Conservation (phyloP, 768 basidiomycete genomes). For the Filobasidium floriforme region DNA sequence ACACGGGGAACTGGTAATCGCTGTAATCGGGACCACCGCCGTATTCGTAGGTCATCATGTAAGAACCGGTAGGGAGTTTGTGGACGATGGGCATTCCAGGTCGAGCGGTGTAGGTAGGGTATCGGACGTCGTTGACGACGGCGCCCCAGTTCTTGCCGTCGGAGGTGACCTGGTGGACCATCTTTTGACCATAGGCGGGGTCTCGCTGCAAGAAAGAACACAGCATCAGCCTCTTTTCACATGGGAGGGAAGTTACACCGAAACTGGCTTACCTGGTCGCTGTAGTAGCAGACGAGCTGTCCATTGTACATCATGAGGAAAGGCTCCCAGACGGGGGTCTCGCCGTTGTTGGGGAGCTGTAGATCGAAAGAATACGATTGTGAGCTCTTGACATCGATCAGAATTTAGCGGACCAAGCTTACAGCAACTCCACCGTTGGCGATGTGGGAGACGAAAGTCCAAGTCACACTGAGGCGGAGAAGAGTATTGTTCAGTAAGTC, state of each 20-base stretch:
- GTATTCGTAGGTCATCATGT: constrained; percentile 29
- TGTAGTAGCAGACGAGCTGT: constrained; percentile 29
- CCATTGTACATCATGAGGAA: constrained; percentile 26
- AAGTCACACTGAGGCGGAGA: constrained; percentile 13
- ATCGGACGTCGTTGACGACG: constrained; percentile 23
- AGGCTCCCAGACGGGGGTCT: constrained; percentile 30
- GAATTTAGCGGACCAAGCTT: not conserved
- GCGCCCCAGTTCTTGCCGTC: constrained; percentile 25
- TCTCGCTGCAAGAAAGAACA: constrained; percentile 10
- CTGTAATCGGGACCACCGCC: constrained; percentile 21
- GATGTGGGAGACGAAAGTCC: constrained; percentile 27
- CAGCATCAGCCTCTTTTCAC: not conserved
- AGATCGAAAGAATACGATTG: not conserved
- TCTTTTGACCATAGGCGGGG: constrained; percentile 26
- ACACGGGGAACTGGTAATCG: constrained; percentile 23
- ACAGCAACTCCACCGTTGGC: constrained; percentile 23
- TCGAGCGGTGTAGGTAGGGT: constrained; percentile 18
- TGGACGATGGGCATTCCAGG: constrained; percentile 28
- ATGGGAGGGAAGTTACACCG: not conserved
- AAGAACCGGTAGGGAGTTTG: constrained; percentile 18
- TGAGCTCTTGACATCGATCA: not conserved
- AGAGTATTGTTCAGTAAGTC: not conserved
- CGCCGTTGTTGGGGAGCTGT: constrained; percentile 24
- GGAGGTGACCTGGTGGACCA: constrained; percentile 25
- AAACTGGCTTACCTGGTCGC: constrained; percentile 18